Base-by-base conservation (phyloP, 805 yeast genomes). In the Myxozyma vanderwaltii region DNA sequence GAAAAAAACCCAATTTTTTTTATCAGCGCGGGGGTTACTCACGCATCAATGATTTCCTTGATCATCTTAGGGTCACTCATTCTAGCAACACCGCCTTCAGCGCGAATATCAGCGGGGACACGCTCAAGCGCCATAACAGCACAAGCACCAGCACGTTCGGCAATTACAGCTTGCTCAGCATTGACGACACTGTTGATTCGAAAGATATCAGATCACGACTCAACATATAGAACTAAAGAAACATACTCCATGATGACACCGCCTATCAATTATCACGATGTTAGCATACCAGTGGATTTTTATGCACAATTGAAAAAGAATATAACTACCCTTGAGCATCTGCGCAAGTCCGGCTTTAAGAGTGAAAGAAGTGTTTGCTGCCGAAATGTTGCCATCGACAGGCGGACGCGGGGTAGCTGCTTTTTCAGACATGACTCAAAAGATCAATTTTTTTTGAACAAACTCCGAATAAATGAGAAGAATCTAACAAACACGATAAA, bases 61-160 rank as follows among this genome's bases (percentile, higher is more conserved):
- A 88, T 86, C 88, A 88, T 83, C 66, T 84, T 76, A 1, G 95
- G 95, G 71, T 88, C 95, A 21, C 89, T 83, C 95, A 88, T 88
- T 68, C 95, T 81, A 59, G 92, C 88, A 51, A 88, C 94, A 58
- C 87, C 86, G 51, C 92, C 92, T 54, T 86, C 82, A 63, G 82
- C 85, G 69, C 94, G 81, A 82, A 88, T 88, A 71, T 88, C 94
- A 6, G 94, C 90, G 10, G 95, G 95, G 58, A 88, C 89, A 67
- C 86, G 77, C 75, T 88, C 95, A 64, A 88, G 78, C 3, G 95
- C 95, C 95, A 88, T 88, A 23, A 88, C 95, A 13, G 95, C 92
- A 75, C 89, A 86, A 13, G 95, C 95, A 61, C 95, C 95, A 2
- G 95, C 92, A 55, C 76, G 78, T 72, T 88, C 92, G 24, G 95